These are phyloP conservation scores for Cladobotryum protrusum DNA, from an alignment of 2,329 filamentous ascomycete species.

Conservation along the genomic window DNA sequence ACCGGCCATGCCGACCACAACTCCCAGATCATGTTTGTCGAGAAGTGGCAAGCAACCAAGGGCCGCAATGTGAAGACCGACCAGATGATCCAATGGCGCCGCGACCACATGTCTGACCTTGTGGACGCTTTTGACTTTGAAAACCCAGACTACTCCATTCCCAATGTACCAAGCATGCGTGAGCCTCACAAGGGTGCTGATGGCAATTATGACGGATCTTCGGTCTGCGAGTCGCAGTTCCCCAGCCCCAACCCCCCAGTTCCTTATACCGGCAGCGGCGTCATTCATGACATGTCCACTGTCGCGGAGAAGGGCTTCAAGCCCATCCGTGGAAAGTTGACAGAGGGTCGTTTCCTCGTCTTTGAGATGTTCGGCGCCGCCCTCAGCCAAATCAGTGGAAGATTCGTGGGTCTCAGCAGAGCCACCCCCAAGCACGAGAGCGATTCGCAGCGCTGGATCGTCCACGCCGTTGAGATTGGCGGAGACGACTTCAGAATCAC, in stretches of 20 bases:
- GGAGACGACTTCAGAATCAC: slow-evolving; percentile 22
- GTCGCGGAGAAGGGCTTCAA: slow-evolving; percentile 51
- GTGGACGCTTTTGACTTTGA: slow-evolving; percentile 38
- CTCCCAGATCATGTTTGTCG: slow-evolving; percentile 49
- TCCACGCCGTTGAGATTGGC: slow-evolving; percentile 32
- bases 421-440: slow-evolving; percentile 26
- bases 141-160: slow-evolving; percentile 44
- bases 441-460: slow-evolving; percentile 42
- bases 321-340: slow-evolving; percentile 42
- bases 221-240: slow-evolving; percentile 37
- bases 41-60: slow-evolving; percentile 37
- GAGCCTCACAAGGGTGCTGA: slow-evolving; percentile 34
- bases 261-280: slow-evolving; percentile 36
- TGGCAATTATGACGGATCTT: slow-evolving; percentile 40
- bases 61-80: slow-evolving; percentile 32
- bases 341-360: slow-evolving; percentile 48
- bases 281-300: slow-evolving; percentile 31
- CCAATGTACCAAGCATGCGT: slow-evolving; percentile 36
- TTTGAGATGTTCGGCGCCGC: slow-evolving; percentile 42
- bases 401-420: slow-evolving; percentile 4
- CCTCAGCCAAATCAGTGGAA: slow-evolving; percentile 28
- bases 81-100: slow-evolving; percentile 26
- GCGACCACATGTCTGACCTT: slow-evolving; percentile 28
- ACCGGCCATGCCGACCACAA: slow-evolving; percentile 50
- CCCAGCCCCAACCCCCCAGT: slow-evolving; percentile 34